phyloP scores from a whole-genome alignment of 2,329 filamentous ascomycete species.

The Aspergillus persii region DNA sequence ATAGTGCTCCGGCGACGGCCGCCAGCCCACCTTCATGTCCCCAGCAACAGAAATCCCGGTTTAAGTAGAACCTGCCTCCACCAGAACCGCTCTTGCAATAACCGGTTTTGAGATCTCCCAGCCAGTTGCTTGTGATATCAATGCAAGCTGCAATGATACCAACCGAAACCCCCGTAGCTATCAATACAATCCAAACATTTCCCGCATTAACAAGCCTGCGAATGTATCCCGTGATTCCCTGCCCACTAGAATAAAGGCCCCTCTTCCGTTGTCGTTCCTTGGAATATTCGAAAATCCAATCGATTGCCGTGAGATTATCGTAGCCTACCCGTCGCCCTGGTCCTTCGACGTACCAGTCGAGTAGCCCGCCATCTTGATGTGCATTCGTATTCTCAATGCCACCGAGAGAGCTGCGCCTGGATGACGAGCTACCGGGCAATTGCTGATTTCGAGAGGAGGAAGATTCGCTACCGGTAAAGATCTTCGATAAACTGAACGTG shows the following conservation, averaged over 20 bases:
- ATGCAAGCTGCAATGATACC: conserved; percentile 84
- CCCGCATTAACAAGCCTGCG: conserved; percentile 76
- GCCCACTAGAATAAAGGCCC: conserved; percentile 67
- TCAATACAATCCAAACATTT: conserved; percentile 87
- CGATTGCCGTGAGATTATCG: conserved; percentile 93
- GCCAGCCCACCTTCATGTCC: conserved; percentile 66
- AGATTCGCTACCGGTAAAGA: conserved; percentile 34
- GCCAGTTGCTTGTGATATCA: conserved; percentile 87
- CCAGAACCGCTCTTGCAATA: conserved; percentile 76
- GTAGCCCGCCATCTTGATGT: conserved; percentile 41
- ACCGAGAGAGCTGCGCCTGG: conserved; percentile 22
- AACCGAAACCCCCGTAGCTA: conserved; percentile 79
- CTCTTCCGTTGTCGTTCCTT: conserved; percentile 88
- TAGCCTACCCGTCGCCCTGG: conserved; percentile 89
- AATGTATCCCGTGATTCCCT: conserved; percentile 70
- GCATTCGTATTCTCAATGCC: conserved; percentile 25
- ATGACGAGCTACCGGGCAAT: conserved; percentile 24
- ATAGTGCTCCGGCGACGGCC: background rate
- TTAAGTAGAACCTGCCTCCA: conserved; percentile 86
- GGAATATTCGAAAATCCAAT: conserved; percentile 99
- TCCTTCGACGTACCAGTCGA: conserved; percentile 87
- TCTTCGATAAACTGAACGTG: conserved; percentile 39
- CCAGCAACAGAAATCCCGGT: conserved; percentile 88
- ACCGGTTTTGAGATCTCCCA: conserved; percentile 87
- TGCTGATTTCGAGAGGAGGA: conserved; percentile 26